A percentile compares a stretch with the other conserved stretches of the same genome.
Conservation (phyloP, 2,329 filamentous ascomycete genomes). For the Xylariaceae sp. region DNA sequence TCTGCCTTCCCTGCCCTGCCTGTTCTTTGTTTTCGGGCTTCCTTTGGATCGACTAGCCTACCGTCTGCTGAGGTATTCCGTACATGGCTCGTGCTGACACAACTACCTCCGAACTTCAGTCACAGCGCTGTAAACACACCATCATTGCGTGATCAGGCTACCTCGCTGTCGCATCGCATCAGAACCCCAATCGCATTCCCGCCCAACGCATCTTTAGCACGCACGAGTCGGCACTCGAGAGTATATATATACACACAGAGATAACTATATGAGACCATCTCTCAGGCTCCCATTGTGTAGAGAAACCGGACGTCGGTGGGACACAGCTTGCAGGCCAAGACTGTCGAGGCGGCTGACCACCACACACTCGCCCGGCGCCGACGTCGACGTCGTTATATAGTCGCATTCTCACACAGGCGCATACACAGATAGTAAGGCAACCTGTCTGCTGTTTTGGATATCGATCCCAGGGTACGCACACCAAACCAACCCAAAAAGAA, state of each 20-base stretch:
- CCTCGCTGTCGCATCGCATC: constrained; percentile 1
- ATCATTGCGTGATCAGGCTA: constrained; percentile 2
- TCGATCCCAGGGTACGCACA: constrained; percentile 30
- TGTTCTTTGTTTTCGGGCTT: constrained; percentile 2
- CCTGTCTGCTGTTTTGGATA: constrained; percentile 14
- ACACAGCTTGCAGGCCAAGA: constrained; percentile 34
- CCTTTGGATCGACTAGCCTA: too few species aligned
- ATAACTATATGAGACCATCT: constrained; percentile 1
- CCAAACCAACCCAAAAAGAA: constrained; percentile 9
- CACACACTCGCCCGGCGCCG: constrained; percentile 13
- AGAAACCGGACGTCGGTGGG: constrained; percentile 18
- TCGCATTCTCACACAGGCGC: constrained; percentile 9
- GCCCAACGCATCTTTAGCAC: neutral
- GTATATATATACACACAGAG: constrained; percentile 10
- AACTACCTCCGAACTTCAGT: neutral
- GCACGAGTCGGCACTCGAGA: constrained; percentile 4
- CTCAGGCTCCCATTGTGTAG: constrained; percentile 1
- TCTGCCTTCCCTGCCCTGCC: neutral
- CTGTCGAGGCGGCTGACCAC: constrained; percentile 23
- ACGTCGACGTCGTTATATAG: constrained; percentile 11
- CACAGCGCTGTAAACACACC: constrained; percentile 1
- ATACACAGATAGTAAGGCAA: constrained; percentile 7
- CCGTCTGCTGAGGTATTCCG: too few species aligned
- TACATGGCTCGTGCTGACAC: constrained; percentile 4
- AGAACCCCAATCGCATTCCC: constrained; percentile 3